A percentile compares a stretch with the other conserved stretches of the same genome.
These are phyloP conservation scores for Dothiorella sarmentorum DNA, from an alignment of 2,329 filamentous ascomycete species.

Conservation along the genomic window DNA sequence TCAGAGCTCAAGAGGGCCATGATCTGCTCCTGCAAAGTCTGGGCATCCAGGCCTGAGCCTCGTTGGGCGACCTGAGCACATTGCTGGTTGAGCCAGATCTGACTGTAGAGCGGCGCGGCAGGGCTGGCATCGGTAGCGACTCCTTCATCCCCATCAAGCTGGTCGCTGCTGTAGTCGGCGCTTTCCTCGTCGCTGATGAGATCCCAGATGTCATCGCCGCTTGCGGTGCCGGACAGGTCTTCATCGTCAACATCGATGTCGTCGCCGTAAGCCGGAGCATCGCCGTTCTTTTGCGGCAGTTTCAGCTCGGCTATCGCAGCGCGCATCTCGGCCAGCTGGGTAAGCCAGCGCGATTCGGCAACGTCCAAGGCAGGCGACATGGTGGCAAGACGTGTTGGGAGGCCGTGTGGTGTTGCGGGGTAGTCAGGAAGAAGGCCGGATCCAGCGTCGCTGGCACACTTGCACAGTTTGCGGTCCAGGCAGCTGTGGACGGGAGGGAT, in stretches of 20 bases:
- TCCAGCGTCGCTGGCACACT: neutral
- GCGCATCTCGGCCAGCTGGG: slow-evolving; percentile 82
- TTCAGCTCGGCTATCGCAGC: slow-evolving; percentile 73
- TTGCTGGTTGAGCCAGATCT: slow-evolving; percentile 67
- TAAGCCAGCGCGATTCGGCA: slow-evolving; percentile 70
- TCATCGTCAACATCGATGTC: slow-evolving; percentile 65
- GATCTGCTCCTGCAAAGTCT: slow-evolving; percentile 75
- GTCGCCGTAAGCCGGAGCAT: slow-evolving; percentile 51
- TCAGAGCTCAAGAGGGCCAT: slow-evolving; percentile 68
- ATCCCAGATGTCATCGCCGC: slow-evolving; percentile 86
- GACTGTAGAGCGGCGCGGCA: slow-evolving; percentile 47
- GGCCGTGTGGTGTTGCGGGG: neutral
- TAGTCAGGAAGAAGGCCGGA: neutral
- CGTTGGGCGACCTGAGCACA: slow-evolving; percentile 64
- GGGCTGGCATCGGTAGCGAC: slow-evolving; percentile 24
- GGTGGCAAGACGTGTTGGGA: neutral
- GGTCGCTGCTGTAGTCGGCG: slow-evolving; percentile 62
- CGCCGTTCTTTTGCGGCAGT: slow-evolving; percentile 47
- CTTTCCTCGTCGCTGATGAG: slow-evolving; percentile 74
- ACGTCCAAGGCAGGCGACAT: slow-evolving; percentile 41
- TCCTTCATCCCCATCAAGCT: slow-evolving; percentile 53
- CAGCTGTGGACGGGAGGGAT: neutral
- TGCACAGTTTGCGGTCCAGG: neutral
- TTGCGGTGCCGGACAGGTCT: slow-evolving; percentile 57
- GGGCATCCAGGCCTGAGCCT: slow-evolving; percentile 64